A percentile compares a stretch with the other conserved stretches of the same genome.
phyloP scores from a whole-genome alignment of 176 grass and related monocot species.

The Musa itinerans region DNA sequence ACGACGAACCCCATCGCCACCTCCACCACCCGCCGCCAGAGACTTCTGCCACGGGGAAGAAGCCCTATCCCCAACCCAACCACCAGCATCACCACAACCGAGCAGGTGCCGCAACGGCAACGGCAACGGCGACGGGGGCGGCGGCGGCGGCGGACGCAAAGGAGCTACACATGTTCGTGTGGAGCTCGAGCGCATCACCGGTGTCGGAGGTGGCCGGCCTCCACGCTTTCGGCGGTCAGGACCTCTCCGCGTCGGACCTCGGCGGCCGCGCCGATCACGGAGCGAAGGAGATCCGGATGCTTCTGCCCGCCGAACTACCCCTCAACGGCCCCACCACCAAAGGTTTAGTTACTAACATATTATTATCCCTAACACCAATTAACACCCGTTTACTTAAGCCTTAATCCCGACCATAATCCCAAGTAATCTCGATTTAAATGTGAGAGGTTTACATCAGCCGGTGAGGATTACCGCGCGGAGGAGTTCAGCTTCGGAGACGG shows the following conservation, averaged over 20 bases:
- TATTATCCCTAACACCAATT: neutral
- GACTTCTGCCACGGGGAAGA: neutral
- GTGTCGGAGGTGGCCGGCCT: slow-evolving; percentile 73
- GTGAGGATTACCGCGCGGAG: slow-evolving; percentile 27
- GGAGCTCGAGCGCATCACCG: slow-evolving; percentile 80
- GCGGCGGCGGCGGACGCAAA: slow-evolving; percentile 60
- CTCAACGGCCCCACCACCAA: slow-evolving; percentile 41
- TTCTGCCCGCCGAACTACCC: slow-evolving; percentile 60
- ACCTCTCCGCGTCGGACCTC: slow-evolving; percentile 9
- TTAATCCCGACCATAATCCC: neutral
- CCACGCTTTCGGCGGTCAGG: slow-evolving; percentile 32
- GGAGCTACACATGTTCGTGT: slow-evolving; percentile 99
- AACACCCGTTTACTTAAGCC: neutral
- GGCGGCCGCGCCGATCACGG: slow-evolving; percentile 25
- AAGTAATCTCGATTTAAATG: neutral
- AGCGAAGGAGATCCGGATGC: slow-evolving; percentile 87
- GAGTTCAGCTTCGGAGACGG: slow-evolving; percentile 34
- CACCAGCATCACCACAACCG: slow-evolving; percentile 10
- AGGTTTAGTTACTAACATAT: slow-evolving; percentile 33
- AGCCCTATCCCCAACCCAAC: slow-evolving; percentile 1
- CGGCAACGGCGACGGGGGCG: slow-evolving; percentile 41
- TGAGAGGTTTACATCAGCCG: slow-evolving; percentile 5
- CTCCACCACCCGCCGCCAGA: neutral
- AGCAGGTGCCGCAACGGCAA: slow-evolving; percentile 9
- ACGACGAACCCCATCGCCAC: slow-evolving; percentile 29